phyloP scores from a whole-genome alignment of 2,329 filamentous ascomycete genomes.

The Clarireedia sp. region DNA sequence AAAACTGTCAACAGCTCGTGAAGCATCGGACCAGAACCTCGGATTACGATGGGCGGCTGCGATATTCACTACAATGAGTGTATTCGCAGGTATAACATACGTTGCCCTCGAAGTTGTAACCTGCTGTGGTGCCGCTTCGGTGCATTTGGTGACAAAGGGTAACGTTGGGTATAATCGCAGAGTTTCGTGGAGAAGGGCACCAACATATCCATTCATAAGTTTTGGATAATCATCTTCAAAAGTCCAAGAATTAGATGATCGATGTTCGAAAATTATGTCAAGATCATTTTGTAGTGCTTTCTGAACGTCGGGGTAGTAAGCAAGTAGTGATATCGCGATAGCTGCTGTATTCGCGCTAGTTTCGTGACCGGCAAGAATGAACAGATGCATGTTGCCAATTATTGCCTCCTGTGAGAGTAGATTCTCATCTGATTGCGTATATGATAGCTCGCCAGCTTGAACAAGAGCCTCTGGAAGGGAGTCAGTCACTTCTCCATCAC shows the following conservation, averaged over 20 bases:
- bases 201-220: background rate
- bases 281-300: background rate
- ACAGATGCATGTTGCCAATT: background rate
- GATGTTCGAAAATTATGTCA: background rate
- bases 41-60: background rate
- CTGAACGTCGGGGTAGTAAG: background rate
- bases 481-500: background rate
- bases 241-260: background rate
- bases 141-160: background rate
- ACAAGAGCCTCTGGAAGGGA: background rate
- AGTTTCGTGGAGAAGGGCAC: background rate
- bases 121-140: background rate
- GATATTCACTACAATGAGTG: background rate
- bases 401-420: background rate
- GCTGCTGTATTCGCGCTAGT: background rate
- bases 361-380: background rate
- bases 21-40: background rate
- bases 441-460: background rate
- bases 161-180: background rate
- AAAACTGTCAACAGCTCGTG: background rate
- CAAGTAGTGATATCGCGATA: background rate
- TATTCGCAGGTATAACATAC: background rate
- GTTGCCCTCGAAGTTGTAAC: background rate
- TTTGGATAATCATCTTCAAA: background rate
- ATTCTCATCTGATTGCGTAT: background rate